Evolutionary conservation across 163 green algal genomes (phyloP).

Genomic region (Coccomyxa subellipsoidea): DNA sequence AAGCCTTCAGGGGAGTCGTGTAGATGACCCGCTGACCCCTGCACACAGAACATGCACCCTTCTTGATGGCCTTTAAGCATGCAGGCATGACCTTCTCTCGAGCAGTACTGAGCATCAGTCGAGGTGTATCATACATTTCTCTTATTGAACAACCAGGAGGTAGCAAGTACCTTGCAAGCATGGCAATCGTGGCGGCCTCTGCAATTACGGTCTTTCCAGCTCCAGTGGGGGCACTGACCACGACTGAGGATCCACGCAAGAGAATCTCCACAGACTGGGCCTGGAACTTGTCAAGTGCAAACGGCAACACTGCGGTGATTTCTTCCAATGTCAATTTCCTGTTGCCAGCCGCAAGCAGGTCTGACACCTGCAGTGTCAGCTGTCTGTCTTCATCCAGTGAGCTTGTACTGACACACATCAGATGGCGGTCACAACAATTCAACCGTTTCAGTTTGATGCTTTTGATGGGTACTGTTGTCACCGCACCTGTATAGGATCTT

Average conservation of each 20-base stretch:
- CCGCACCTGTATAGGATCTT: background rate
- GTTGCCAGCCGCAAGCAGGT: constrained; percentile 34
- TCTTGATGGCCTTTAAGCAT: background rate
- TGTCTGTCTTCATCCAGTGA: too few relatives aligned
- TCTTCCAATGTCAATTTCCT: constrained; percentile 27
- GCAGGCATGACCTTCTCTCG: background rate
- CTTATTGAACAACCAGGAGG: background rate
- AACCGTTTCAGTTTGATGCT: background rate
- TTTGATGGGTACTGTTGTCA: background rate
- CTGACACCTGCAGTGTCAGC: constrained; percentile 31
- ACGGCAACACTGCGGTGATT: constrained; percentile 51
- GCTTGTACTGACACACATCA: background rate
- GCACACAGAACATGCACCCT: background rate
- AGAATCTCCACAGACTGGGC: constrained; percentile 63
- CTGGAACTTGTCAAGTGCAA: constrained; percentile 80
- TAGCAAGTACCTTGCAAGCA: constrained; percentile 44
- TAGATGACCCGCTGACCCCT: constrained; percentile 86
- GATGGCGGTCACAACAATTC: background rate
- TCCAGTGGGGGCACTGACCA: constrained; percentile 93
- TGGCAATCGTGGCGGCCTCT: constrained; percentile 75
- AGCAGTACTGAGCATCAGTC: too few relatives aligned
- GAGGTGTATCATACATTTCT: background rate
- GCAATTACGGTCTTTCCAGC: constrained; percentile 94
- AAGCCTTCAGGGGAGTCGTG: constrained; percentile 93
- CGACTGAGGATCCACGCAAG: constrained; percentile 63